Base-by-base conservation (phyloP, 2,329 filamentous ascomycete species). In the Byssothecium circinans region DNA sequence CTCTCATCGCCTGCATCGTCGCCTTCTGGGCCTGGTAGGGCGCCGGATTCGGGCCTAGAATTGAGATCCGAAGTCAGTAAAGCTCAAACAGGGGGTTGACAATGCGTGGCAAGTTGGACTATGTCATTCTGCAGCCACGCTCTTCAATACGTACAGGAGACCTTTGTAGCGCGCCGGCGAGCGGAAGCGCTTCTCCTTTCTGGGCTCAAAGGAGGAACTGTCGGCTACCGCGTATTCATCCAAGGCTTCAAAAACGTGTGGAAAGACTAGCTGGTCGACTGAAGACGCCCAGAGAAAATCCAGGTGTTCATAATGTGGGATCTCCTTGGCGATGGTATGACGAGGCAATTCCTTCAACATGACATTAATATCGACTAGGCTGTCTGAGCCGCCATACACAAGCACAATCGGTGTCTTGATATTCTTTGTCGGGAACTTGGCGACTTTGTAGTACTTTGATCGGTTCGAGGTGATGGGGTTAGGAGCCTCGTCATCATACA, bases 401-500 rank as follows among this genome's bases (percentile, higher is more conserved):
- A 99, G 79, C 5, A 96, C 90, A 45, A 97, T 88, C 0, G 94
- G 94, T 0, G 94, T 96, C 65, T 89, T 91, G 77, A 99, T 99
- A 67, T 99, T 99, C 56, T 89, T 86, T 0, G 94, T 99, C 0
- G 94, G 94, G 60, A 96, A 99, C 67, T 89, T 92, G 60, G 94
- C 91, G 5, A 96, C 91, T 68, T 96, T 96, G 69, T 95, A 96
- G 74, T 95, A 96, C 61, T 92, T 91, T 64, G 82, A 85, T 44
- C 81, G 81, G 4, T 84, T 84, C 18, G 81, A 82, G 44, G 84
- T 83, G 50, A 95, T 77, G 0, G 87, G 87, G 22, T 86, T 86
- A 47, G 91, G 88, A 1, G 94, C 82, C 61, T 97, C 92, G 67
- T 99, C 94, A 67, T 99, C 94, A 70, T 91, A 97, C 89, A 99